Evolutionary conservation across 139 green algal species (phyloP).

Genomic region (Chlorella sp.): DNA sequence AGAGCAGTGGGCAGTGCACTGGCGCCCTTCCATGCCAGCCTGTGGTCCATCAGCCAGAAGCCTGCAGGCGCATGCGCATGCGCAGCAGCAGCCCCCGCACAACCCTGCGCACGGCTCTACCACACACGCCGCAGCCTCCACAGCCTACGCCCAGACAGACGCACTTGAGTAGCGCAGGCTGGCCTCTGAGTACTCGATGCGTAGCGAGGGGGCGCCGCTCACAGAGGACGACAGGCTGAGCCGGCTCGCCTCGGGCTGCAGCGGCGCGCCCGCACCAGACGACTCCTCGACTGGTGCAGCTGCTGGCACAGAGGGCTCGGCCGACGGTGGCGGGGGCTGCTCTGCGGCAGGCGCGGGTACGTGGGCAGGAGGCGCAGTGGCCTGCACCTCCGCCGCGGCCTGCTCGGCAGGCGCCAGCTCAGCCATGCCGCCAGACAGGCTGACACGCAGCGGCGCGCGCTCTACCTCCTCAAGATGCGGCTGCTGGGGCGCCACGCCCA

Average conservation of each 20-base stretch:
- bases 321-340: neutral
- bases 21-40: neutral
- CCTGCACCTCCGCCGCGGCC: neutral
- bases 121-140: neutral
- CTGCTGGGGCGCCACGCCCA: neutral
- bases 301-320: neutral
- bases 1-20: neutral
- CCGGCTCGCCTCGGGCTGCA: slow-evolving; percentile 4
- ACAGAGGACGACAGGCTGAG: neutral
- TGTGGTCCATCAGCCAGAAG: neutral
- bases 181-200: slow-evolving; percentile 23
- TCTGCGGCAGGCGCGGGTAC: neutral
- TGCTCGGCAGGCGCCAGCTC: neutral
- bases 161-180: slow-evolving; percentile 32
- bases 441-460: neutral
- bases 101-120: neutral
- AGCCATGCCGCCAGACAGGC: neutral
- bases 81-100: too few species aligned
- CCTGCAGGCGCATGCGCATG: too few species aligned
- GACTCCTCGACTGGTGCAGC: neutral
- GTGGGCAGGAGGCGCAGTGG: neutral
- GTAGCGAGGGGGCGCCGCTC: slow-evolving; percentile 1
- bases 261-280: neutral
- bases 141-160: neutral
- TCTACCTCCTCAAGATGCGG: neutral